These are phyloP conservation scores for Dispira parvispora DNA, from an alignment of 192 early-diverging fungal species.

Conservation along the genomic window DNA sequence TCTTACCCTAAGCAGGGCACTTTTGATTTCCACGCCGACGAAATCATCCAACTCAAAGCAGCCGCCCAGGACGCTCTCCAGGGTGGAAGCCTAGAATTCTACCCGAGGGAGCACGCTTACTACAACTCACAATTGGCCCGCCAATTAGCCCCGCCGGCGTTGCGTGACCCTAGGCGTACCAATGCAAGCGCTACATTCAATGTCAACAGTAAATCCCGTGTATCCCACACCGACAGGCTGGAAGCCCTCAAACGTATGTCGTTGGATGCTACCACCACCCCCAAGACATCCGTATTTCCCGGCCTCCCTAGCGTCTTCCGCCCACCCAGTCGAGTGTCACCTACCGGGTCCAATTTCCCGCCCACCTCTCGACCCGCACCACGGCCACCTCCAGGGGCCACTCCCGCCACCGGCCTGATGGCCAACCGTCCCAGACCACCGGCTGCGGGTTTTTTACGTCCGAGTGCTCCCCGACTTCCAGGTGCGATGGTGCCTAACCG, in stretches of 20 bases:
- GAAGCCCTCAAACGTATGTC: neutral
- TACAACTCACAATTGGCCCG: no score
- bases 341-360: no score
- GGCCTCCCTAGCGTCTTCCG: no score
- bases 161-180: no score
- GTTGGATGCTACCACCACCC: neutral
- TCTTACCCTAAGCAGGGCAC: neutral
- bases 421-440: neutral
- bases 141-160: no score
- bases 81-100: neutral
- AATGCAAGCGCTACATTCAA: neutral
- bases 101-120: neutral
- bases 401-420: no score
- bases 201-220: neutral
- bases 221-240: constrained; percentile 2
- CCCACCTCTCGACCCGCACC: no score
- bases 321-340: no score
- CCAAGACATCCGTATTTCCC: neutral
- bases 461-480: constrained; percentile 1
- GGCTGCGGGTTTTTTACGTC: neutral
- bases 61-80: neutral
- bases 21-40: neutral
- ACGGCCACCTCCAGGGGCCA: no score
- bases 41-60: neutral
- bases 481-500: neutral